Percentiles rank a stretch among this genome's conserved stretches.
Conservation (phyloP, 139 green algal genomes). For the Pleodorina starrii region DNA sequence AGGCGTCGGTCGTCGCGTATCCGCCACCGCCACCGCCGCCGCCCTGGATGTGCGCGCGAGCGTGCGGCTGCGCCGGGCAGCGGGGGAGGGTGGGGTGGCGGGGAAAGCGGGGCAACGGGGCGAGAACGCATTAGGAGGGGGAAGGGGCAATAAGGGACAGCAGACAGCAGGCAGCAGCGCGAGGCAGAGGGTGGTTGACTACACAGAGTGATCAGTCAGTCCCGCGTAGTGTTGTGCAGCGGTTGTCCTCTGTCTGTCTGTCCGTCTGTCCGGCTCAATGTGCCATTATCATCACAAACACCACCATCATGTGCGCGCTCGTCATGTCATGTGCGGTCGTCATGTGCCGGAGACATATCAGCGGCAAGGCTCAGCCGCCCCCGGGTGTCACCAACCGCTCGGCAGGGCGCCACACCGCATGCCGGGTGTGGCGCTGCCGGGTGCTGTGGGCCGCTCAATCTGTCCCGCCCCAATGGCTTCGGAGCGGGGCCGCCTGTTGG, state of each 20-base stretch:
- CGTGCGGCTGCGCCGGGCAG: neutral
- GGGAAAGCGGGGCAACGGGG: no score
- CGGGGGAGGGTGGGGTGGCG: neutral
- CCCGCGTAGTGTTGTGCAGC: no score
- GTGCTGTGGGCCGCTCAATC: neutral
- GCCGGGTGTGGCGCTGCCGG: neutral
- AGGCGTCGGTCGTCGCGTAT: no score
- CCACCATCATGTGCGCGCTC: no score
- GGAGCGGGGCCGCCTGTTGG: neutral
- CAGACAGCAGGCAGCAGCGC: no score
- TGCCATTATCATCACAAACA: no score
- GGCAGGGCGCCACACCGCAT: neutral
- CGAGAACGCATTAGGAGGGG: no score
- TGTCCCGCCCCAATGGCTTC: constrained; percentile 3
- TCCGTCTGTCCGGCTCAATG: no score
- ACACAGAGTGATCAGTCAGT: no score
- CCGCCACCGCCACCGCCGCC: neutral
- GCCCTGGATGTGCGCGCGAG: neutral
- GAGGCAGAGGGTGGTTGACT: no score
- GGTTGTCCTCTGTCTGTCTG: no score
- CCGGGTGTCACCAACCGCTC: constrained; percentile 21
- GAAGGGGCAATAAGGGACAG: no score
- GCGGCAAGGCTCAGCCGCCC: neutral
- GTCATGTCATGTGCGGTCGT: constrained; percentile 37
- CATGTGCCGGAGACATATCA: constrained; percentile 10